These are phyloP conservation scores for Aspergillus sclerotioniger DNA, from an alignment of 495 filamentous ascomycete species.

Conservation along the genomic window DNA sequence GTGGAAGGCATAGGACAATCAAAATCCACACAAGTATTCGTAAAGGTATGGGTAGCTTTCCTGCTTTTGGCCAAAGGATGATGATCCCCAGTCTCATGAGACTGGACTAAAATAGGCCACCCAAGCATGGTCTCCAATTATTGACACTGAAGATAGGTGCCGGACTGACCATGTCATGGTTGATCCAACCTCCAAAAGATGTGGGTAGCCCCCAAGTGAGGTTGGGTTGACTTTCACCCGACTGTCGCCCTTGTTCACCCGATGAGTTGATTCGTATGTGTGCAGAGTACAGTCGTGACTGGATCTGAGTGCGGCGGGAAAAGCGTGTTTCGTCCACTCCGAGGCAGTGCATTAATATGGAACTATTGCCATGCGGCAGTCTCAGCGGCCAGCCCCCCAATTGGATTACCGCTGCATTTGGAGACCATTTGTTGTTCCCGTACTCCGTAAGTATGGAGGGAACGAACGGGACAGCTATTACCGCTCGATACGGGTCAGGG, in stretches of 20 bases:
- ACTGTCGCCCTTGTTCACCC: too few relatives aligned
- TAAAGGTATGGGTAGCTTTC: neutral
- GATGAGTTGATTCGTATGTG: neutral
- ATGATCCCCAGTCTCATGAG: neutral
- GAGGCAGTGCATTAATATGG: neutral
- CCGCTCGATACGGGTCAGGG: conserved; percentile 6
- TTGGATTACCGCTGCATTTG: neutral
- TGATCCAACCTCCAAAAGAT: neutral
- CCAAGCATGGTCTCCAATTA: neutral
- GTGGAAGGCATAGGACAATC: neutral
- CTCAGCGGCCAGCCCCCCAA: neutral
- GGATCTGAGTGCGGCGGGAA: neutral
- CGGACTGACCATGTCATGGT: neutral
- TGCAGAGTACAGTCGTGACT: neutral
- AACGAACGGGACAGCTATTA: conserved; percentile 12
- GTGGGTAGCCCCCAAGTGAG: neutral
- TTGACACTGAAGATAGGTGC: neutral
- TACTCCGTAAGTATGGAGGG: neutral
- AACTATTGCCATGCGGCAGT: neutral
- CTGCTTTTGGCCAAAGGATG: neutral
- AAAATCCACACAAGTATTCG: neutral
- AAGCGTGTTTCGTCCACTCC: neutral
- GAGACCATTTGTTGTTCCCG: neutral
- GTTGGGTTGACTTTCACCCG: neutral
- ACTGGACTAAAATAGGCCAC: neutral